Evolutionary conservation across 352 stramenopile genomes (phyloP).

Genomic region (Globisporangium carolinianum): DNA sequence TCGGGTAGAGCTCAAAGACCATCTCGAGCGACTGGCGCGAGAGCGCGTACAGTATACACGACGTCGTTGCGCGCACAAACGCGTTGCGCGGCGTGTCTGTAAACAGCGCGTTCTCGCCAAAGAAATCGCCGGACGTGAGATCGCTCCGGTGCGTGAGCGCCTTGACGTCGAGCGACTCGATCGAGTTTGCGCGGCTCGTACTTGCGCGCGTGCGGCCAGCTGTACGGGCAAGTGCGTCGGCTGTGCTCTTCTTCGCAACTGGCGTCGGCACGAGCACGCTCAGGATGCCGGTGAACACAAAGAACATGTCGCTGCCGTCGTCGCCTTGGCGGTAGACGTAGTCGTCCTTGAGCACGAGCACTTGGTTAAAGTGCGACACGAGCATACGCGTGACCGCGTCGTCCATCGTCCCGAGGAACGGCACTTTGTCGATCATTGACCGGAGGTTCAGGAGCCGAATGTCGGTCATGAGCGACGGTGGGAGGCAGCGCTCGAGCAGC

Average conservation of each 20-base stretch:
- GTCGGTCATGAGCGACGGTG: constrained; percentile 44
- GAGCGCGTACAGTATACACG: constrained; percentile 38
- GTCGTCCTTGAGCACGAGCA: constrained; percentile 30
- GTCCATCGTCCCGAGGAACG: constrained; percentile 41
- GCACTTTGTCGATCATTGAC: constrained; percentile 47
- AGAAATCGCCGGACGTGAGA: constrained; percentile 26
- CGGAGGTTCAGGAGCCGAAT: constrained; percentile 40
- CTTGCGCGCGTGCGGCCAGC: neutral
- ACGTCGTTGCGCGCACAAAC: constrained; percentile 30
- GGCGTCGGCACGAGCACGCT: constrained; percentile 22
- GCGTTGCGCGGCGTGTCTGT: constrained; percentile 29
- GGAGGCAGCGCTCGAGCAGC: constrained; percentile 32
- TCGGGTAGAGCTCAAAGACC: constrained; percentile 40
- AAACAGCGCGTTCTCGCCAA: constrained; percentile 39
- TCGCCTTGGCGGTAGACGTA: constrained; percentile 38
- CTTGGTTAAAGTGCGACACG: constrained; percentile 40
- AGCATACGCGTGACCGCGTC: constrained; percentile 44
- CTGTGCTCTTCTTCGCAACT: neutral
- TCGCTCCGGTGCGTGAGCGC: constrained; percentile 28
- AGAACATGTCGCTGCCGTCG: constrained; percentile 53
- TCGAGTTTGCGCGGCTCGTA: neutral
- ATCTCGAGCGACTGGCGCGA: constrained; percentile 35
- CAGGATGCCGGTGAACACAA: constrained; percentile 44
- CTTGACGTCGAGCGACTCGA: neutral
- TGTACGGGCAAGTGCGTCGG: neutral